These are phyloP conservation scores for Pseudopithomyces chartarum DNA, from an alignment of 2,329 filamentous ascomycete species.

Conservation along the genomic window DNA sequence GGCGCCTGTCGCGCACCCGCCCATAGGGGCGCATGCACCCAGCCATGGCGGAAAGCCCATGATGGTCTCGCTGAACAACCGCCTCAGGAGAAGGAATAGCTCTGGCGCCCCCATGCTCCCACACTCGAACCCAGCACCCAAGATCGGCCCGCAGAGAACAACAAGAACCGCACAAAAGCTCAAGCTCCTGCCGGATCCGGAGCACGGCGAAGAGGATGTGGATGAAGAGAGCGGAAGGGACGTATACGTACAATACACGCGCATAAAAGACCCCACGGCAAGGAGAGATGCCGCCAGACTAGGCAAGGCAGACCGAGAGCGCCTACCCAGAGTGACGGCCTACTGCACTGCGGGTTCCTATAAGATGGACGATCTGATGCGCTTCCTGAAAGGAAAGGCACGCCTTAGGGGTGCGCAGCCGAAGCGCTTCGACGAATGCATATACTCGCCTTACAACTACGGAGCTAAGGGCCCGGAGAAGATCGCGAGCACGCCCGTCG, in stretches of 20 bases:
- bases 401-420: constrained; percentile 80
- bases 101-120: constrained; percentile 65
- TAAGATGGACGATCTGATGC: constrained; percentile 85
- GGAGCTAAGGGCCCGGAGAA: constrained; percentile 50
- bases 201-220: constrained; percentile 72
- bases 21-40: constrained; percentile 34
- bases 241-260: constrained; percentile 96
- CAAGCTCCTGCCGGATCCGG: constrained; percentile 92
- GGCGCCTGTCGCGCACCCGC: constrained; percentile 39
- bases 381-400: constrained; percentile 83
- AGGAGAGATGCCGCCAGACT: constrained; percentile 88
- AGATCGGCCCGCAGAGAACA: constrained; percentile 92
- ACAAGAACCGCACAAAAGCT: constrained; percentile 96
- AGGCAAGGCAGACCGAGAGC: constrained; percentile 89
- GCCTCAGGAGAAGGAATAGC: constrained; percentile 84
- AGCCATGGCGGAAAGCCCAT: constrained; percentile 47
- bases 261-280: constrained; percentile 95
- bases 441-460: constrained; percentile 94
- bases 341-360: constrained; percentile 96
- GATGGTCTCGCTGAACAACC: constrained; percentile 83
- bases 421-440: constrained; percentile 95
- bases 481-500: constrained; percentile 41
- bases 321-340: constrained; percentile 87
- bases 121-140: constrained; percentile 56
- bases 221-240: constrained; percentile 94